Percentiles rank a stretch among this genome's conserved stretches.
These are phyloP conservation scores for Baudoinia panamericana DNA, from an alignment of 495 filamentous ascomycete genomes.

Conservation along the genomic window DNA sequence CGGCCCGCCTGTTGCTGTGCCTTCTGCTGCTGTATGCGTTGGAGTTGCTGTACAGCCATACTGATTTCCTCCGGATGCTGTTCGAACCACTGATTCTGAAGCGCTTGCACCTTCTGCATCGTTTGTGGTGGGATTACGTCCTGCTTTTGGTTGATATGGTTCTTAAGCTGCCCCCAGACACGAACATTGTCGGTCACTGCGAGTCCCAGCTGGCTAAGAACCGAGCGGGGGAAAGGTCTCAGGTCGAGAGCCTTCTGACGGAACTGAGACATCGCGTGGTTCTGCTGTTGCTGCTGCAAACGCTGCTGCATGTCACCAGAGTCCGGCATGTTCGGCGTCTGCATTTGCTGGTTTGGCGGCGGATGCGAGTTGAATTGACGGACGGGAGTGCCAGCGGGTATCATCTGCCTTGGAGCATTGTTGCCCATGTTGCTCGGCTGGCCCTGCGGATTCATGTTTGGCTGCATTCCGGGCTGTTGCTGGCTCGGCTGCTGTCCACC, in stretches of 20 bases:
- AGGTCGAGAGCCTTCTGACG: slow-evolving; percentile 10
- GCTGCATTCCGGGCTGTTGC: no score
- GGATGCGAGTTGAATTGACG: slow-evolving; percentile 14
- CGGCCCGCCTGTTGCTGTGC: neutral
- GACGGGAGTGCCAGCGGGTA: slow-evolving; percentile 3
- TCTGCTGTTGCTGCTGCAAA: slow-evolving; percentile 14
- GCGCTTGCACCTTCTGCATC: slow-evolving; percentile 31
- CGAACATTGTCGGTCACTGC: slow-evolving; percentile 45
- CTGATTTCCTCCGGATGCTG: slow-evolving; percentile 8
- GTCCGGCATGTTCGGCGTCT: slow-evolving; percentile 13
- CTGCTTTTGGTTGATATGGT: slow-evolving; percentile 42
- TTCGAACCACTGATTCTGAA: slow-evolving; percentile 21
- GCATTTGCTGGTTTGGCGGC: slow-evolving; percentile 10
- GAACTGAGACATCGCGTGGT: slow-evolving; percentile 6
- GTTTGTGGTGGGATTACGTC: slow-evolving; percentile 31
- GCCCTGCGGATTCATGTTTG: neutral
- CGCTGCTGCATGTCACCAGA: slow-evolving; percentile 12
- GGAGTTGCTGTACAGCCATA: slow-evolving; percentile 24
- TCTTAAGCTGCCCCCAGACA: slow-evolving; percentile 62
- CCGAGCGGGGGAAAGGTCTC: slow-evolving; percentile 10
- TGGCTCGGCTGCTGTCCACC: no score
- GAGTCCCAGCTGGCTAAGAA: slow-evolving; percentile 6
- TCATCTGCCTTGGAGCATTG: no score
- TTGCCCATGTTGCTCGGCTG: no score
- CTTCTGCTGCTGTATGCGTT: slow-evolving; percentile 38